phyloP scores from a whole-genome alignment of 345 rosid species.

The Citrus medica region DNA sequence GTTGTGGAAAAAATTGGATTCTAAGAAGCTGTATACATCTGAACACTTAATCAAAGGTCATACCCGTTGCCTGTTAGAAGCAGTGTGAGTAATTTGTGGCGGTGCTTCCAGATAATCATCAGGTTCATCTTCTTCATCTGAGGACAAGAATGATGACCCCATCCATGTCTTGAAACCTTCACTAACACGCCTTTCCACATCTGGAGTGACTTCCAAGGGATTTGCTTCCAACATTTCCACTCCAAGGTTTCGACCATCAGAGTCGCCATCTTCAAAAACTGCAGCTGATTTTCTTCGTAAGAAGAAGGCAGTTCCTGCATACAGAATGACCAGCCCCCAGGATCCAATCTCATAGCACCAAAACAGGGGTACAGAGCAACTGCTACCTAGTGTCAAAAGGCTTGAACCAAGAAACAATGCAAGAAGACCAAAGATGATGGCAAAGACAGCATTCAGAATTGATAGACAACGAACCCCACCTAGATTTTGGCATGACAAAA shows the following conservation, averaged over 20 bases:
- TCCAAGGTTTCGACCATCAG: constrained; percentile 54
- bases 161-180: constrained; percentile 92
- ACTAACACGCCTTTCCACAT: constrained; percentile 70
- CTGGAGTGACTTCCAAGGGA: constrained; percentile 69
- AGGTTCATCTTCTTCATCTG: constrained; percentile 87
- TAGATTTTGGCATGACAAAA: constrained; percentile 21
- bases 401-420: constrained; percentile 89
- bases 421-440: constrained; percentile 70
- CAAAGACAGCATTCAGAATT: constrained; percentile 66
- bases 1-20: not conserved
- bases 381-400: constrained; percentile 87
- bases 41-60: constrained; percentile 20
- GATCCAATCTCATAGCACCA: constrained; percentile 93
- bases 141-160: constrained; percentile 85
- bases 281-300: constrained; percentile 72
- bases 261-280: constrained; percentile 70
- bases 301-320: constrained; percentile 68
- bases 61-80: constrained; percentile 43
- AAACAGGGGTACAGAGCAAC: constrained; percentile 81
- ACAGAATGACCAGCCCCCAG: constrained; percentile 77
- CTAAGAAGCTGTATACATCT: not conserved
- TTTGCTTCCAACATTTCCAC: constrained; percentile 86
- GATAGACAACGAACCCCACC: constrained; percentile 93
- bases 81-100: constrained; percentile 26
- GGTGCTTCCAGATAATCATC: constrained; percentile 46